These are phyloP conservation scores for Vararia minispora DNA, from an alignment of 768 basidiomycete species.

Conservation along the genomic window DNA sequence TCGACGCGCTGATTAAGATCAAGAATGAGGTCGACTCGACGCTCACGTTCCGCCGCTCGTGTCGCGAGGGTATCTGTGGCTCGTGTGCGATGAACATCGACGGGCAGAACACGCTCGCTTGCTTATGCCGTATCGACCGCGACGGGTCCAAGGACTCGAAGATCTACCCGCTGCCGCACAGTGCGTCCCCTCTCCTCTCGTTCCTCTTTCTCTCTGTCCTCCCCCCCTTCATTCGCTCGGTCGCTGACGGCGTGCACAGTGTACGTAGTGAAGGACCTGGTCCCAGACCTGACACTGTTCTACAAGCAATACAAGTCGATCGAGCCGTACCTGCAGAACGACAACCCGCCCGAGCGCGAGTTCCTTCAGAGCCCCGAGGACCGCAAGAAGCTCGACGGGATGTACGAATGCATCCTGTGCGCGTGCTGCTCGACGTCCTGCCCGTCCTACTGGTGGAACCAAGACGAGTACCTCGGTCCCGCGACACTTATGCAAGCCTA, in stretches of 20 bases:
- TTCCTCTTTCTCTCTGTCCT: neutral
- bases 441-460: conserved; percentile 99
- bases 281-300: conserved; percentile 83
- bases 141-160: conserved; percentile 61
- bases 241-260: conserved; percentile 33
- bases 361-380: conserved; percentile 86
- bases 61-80: conserved; percentile 94
- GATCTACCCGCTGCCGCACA: conserved; percentile 96
- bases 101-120: conserved; percentile 95
- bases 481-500: conserved; percentile 96
- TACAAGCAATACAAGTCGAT: conserved; percentile 99
- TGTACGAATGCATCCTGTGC: conserved; percentile 97
- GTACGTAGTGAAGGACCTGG: conserved; percentile 99
- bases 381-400: conserved; percentile 82
- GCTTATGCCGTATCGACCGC: conserved; percentile 90
- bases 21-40: conserved; percentile 98
- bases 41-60: conserved; percentile 88
- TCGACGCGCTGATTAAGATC: conserved; percentile 95
- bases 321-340: conserved; percentile 91
- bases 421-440: conserved; percentile 98
- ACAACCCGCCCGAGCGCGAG: conserved; percentile 81
- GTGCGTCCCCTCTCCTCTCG: conserved; percentile 34
- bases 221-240: neutral
- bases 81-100: conserved; percentile 99
- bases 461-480: conserved; percentile 95